Conservation (phyloP, 192 early-diverging fungal genomes). For the Mortierella alpina region DNA sequence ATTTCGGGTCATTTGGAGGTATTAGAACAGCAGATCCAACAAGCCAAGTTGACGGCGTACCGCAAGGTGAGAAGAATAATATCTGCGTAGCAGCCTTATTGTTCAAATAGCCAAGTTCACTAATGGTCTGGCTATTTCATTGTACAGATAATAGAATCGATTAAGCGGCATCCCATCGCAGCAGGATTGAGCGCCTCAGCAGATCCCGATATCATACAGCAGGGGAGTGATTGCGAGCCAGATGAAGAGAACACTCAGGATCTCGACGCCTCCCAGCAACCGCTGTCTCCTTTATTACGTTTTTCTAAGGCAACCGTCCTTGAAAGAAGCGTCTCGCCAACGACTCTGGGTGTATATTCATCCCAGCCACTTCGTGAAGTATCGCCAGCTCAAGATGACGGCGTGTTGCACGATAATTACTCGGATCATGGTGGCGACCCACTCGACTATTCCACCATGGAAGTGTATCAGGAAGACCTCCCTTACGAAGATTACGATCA, state of each 20-base stretch:
- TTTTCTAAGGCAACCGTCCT: constrained; percentile 9
- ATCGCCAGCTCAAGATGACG: too few relatives aligned
- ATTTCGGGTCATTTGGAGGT: constrained; percentile 29
- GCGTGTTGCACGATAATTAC: too few relatives aligned
- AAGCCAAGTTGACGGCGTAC: constrained; percentile 31
- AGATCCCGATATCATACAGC: neutral
- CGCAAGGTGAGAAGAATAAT: constrained; percentile 13
- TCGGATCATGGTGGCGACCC: neutral
- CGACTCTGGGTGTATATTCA: too few relatives aligned
- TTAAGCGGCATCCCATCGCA: constrained; percentile 13
- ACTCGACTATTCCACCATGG: neutral
- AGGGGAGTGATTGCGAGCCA: neutral
- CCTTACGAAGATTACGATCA: neutral
- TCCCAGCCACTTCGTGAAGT: too few relatives aligned
- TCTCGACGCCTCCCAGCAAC: constrained; percentile 4
- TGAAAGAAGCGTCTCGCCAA: too few relatives aligned
- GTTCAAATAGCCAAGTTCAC: neutral
- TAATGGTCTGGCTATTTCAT: neutral
- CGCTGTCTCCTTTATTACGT: constrained; percentile 23
- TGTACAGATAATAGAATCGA: constrained; percentile 22
- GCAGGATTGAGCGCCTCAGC: constrained; percentile 1
- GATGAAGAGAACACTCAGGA: constrained; percentile 2
- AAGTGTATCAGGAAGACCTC: neutral
- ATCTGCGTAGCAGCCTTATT: neutral
- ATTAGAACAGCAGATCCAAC: constrained; percentile 23